Base-by-base conservation (phyloP, 2,329 filamentous ascomycete species). In the Endoconidiophora polonica region DNA sequence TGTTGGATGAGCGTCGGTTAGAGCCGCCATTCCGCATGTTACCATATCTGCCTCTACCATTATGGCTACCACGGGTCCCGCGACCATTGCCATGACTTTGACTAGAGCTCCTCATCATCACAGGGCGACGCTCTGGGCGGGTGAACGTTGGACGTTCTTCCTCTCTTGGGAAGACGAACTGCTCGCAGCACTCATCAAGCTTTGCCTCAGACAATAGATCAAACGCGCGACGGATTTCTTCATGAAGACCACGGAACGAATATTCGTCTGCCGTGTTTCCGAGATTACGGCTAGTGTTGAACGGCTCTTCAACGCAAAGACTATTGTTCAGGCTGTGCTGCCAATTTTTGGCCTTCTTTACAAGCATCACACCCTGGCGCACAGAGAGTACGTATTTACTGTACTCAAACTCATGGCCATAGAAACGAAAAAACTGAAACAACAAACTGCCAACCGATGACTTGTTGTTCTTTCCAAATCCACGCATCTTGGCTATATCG, bases 231-330 rank as follows among this genome's bases (percentile, higher is more conserved):
- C 91, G 79, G 46, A 98, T 70, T 65, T 98, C 91, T 56, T 86
- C 65, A 62, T 98, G 91, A 26, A 98, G 75, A 1, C 91, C 91
- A 46, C 83, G 78, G 65, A 94, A 95, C 0, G 91, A 90, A 41
- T 85, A 93, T 61, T 94, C 88, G 61, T 98, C 91, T 6, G 87
- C 91, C 2, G 91, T 96, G 59, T 98, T 98, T 40, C 88, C 91
- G 43, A 98, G 71, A 62, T 98, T 98, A 40, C 91, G 78, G 36
- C 74, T 73, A 3, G 74, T 82, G 59, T 94, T 98, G 70, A 98
- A 98, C 0, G 91, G 91, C 63, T 98, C 91, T 62, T 98, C 91
- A 9, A 98, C 86, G 61, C 90, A 95, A 29, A 98, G 73, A 55
- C 83, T 79, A 59, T 94, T 91, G 59, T 88, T 87, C 52, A 81